Evolutionary conservation across 2,329 filamentous ascomycete species (phyloP).

Genomic region (Teratosphaeria nubilosa): DNA sequence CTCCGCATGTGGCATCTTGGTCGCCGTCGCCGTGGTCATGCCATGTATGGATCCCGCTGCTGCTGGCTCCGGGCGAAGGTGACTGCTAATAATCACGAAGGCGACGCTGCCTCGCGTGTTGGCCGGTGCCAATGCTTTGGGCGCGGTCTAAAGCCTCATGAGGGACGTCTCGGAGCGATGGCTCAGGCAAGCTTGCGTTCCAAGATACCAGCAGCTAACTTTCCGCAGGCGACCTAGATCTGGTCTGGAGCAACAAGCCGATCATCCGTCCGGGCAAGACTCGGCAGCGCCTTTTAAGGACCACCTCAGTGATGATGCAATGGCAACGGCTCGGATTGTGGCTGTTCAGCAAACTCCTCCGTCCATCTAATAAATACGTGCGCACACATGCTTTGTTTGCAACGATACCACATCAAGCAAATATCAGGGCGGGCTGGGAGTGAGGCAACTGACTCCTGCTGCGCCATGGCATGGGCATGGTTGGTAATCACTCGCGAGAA

Average conservation of each 20-base stretch:
- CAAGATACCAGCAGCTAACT: not conserved
- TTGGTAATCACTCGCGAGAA: not conserved
- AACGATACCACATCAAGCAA: not conserved
- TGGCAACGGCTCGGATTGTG: not conserved
- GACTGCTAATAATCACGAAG: not conserved
- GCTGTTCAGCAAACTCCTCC: not conserved
- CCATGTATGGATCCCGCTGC: not conserved
- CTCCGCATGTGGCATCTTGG: constrained; percentile 1
- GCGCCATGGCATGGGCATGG: not conserved
- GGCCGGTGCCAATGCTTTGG: not conserved
- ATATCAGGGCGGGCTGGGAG: not conserved
- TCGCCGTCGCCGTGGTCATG: not conserved
- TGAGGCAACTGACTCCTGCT: not conserved
- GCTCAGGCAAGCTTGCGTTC: not conserved
- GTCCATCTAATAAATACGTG: not conserved
- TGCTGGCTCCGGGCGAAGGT: not conserved
- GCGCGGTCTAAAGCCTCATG: not conserved
- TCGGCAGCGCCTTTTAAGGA: not conserved
- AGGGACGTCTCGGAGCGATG: not conserved
- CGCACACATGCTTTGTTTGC: not conserved
- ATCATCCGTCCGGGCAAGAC: not conserved
- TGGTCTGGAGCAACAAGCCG: not conserved
- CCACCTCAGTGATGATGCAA: not conserved
- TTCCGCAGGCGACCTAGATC: not conserved
- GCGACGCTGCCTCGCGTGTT: not conserved